Conservation (phyloP, 345 rosid species). For the Rhizophora mangle region DNA sequence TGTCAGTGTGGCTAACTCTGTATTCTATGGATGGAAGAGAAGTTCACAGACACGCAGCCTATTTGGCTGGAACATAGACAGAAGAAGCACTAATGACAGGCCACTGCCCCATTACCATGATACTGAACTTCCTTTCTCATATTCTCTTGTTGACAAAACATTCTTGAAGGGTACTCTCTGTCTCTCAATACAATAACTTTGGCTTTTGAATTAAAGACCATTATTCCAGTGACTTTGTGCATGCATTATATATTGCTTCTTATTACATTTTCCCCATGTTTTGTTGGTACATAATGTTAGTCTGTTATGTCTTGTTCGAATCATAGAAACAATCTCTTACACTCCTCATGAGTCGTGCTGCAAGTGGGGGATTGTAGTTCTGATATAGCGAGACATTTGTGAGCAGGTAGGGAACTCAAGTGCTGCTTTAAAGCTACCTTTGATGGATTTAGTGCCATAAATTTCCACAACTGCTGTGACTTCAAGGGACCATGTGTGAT, state of each 20-base stretch:
- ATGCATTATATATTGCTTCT: background rate
- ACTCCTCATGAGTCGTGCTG: too few species aligned
- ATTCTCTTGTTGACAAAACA: slow-evolving; percentile 57
- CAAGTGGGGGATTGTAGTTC: too few species aligned
- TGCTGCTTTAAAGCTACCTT: slow-evolving; percentile 74
- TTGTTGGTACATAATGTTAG: background rate
- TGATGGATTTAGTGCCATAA: slow-evolving; percentile 80
- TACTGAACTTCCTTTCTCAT: slow-evolving; percentile 56
- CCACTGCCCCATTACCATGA: slow-evolving; percentile 50
- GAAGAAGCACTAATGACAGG: slow-evolving; percentile 28
- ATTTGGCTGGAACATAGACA: slow-evolving; percentile 61
- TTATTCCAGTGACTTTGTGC: too few species aligned
- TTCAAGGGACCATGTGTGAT: slow-evolving; percentile 94
- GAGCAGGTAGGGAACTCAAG: slow-evolving; percentile 59
- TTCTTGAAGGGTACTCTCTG: slow-evolving; percentile 52
- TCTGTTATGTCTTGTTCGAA: background rate
- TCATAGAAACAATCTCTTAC: too few species aligned
- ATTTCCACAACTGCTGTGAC: slow-evolving; percentile 69
- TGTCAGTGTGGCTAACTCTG: slow-evolving; percentile 37
- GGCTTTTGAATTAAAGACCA: background rate
- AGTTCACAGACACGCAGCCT: slow-evolving; percentile 36
- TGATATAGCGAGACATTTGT: background rate
- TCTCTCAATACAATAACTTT: background rate
- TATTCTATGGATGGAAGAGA: slow-evolving; percentile 20
- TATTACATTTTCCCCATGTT: background rate